Base-by-base conservation (phyloP, 768 basidiomycete genomes). In the Omphalotus guepiniiformis region DNA sequence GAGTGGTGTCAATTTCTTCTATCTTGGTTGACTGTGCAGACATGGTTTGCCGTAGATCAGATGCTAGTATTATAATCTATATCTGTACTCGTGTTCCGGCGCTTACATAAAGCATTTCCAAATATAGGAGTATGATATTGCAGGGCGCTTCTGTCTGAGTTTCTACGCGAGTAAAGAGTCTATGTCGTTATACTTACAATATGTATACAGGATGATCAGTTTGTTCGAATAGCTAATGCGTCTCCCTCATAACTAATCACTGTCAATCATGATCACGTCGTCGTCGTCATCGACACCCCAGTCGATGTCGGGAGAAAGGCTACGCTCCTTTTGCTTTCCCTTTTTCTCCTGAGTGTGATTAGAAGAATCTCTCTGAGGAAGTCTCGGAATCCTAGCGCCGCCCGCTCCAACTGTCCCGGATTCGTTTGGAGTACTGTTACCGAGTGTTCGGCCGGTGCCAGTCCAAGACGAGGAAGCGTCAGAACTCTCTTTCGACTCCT, bases 221-320 rank as follows among this genome's bases (percentile, higher is more conserved):
- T n/a, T n/a, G n/a, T n/a, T n/a, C n/a, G n/a, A n/a, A n/a, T n/a
- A n/a, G n/a, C n/a, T n/a, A n/a, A n/a, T n/a, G n/a, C n/a, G n/a
- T n/a, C n/a, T n/a, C 6, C 15, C 22, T 16, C 7, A 36, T 18
- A 9, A 3, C 16, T 39, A 88, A 61, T 92, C 91, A 54, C 86
- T 88, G 60, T 93, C 88, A 60, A 92, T 84, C 63, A 83, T 83
- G 49, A 93, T 90, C 36, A 85, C 78, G 47, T 88, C 85, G 42
- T 81, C 79, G 35, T 90, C 88, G 29, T 88, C 86, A 51, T 87
- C 85, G n/a, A 89, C 83, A 23, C 85, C 87, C 74, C 79, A 90
- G 58, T 88, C 88, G 27, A 47, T 39, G 4, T 47, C 46, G n/a
- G 83, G 88, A n/a, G 82, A 76, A 26, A 82, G 87, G 60, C 80